A percentile compares a stretch with the other conserved stretches of the same genome.
Conservation (phyloP, 2,329 filamentous ascomycete genomes). For the Pyrenophora graminea region DNA sequence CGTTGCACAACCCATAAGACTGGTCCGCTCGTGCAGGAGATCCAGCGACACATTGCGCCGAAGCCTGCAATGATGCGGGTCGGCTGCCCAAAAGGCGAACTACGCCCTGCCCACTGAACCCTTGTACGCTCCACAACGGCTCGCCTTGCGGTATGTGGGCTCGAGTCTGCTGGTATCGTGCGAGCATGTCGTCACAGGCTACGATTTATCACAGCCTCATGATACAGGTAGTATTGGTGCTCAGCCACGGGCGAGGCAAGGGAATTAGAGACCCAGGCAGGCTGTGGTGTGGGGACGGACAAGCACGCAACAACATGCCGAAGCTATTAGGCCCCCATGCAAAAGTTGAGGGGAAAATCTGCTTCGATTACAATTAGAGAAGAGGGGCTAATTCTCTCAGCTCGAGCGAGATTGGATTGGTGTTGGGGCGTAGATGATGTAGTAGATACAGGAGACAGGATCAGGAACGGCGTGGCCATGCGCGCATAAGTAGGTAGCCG, state of each 20-base stretch:
- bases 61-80: slow-evolving; percentile 7
- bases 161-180: neutral
- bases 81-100: slow-evolving; percentile 1
- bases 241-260: slow-evolving; percentile 16
- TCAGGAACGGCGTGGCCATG: too few relatives aligned
- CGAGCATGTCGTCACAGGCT: neutral
- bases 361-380: too few relatives aligned
- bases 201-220: neutral
- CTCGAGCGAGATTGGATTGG: too few relatives aligned
- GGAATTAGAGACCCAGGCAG: too few relatives aligned
- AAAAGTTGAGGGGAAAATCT: too few relatives aligned
- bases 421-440: too few relatives aligned
- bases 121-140: slow-evolving; percentile 1
- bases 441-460: too few relatives aligned
- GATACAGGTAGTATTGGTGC: slow-evolving; percentile 2
- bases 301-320: too few relatives aligned
- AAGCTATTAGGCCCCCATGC: too few relatives aligned
- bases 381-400: too few relatives aligned
- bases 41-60: neutral
- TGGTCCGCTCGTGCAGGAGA: slow-evolving; percentile 2
- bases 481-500: too few relatives aligned
- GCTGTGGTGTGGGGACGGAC: too few relatives aligned
- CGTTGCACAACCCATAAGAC: slow-evolving; percentile 9
- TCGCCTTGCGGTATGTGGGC: slow-evolving; percentile 2
- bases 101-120: neutral